Evolutionary conservation across 2,329 filamentous ascomycete species (phyloP).

Genomic region (Cylindrodendrum hubeiense): DNA sequence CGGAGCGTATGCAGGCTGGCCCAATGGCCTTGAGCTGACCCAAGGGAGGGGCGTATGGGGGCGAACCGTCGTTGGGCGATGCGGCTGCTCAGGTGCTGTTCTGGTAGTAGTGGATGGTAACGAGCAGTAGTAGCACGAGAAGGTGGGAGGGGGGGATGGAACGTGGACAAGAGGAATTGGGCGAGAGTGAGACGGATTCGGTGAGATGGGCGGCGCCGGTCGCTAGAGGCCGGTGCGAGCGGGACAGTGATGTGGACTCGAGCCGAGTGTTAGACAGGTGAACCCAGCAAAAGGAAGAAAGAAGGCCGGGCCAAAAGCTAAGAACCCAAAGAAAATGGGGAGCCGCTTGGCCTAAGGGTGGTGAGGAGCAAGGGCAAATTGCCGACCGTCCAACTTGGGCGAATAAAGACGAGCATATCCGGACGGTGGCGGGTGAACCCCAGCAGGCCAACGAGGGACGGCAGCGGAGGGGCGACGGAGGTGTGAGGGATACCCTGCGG

Average conservation of each 20-base stretch:
- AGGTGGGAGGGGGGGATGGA: slow-evolving; percentile 42
- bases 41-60: slow-evolving; percentile 44
- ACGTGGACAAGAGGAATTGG: slow-evolving; percentile 37
- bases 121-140: slow-evolving; percentile 39
- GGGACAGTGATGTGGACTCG: slow-evolving; percentile 4
- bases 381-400: slow-evolving; percentile 32
- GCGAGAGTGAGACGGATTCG: slow-evolving; percentile 32
- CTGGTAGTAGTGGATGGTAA: slow-evolving; percentile 44
- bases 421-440: slow-evolving; percentile 28
- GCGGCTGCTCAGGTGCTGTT: slow-evolving; percentile 45
- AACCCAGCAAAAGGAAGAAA: slow-evolving; percentile 37
- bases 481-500: slow-evolving; percentile 29
- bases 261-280: slow-evolving; percentile 18
- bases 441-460: slow-evolving; percentile 28
- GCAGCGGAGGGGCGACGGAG: slow-evolving; percentile 22
- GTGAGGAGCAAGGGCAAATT: slow-evolving; percentile 35
- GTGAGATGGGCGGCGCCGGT: slow-evolving; percentile 17
- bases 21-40: slow-evolving; percentile 49
- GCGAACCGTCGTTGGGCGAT: slow-evolving; percentile 46
- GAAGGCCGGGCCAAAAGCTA: slow-evolving; percentile 29
- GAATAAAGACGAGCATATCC: slow-evolving; percentile 32
- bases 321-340: slow-evolving; percentile 28
- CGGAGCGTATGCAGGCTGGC: slow-evolving; percentile 53
- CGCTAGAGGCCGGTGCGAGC: slow-evolving; percentile 9
- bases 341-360: slow-evolving; percentile 36